phyloP scores from a whole-genome alignment of 768 basidiomycete genomes.

The Cystofilobasidium macerans region DNA sequence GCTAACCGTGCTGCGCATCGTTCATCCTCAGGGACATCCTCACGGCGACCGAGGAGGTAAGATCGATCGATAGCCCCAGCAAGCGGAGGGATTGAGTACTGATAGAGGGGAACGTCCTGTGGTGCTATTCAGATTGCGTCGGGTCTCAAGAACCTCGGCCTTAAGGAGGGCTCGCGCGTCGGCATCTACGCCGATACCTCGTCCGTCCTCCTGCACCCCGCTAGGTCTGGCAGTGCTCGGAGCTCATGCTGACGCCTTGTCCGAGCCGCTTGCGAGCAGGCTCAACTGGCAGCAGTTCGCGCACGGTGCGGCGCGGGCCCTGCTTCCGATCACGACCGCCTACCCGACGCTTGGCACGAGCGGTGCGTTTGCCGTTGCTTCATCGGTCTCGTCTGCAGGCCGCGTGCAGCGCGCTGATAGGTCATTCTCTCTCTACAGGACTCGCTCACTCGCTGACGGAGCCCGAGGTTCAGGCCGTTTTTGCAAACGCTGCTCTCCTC shows the following conservation, averaged over 20 bases:
- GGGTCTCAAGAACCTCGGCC: constrained; percentile 30
- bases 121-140: constrained; percentile 24
- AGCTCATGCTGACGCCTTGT: background rate
- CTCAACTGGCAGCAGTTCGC: constrained; percentile 36
- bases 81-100: too few species aligned
- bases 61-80: too few species aligned
- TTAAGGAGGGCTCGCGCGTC: constrained; percentile 30
- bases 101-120: too few species aligned
- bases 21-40: constrained; percentile 26
- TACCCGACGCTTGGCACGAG: constrained; percentile 36
- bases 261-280: background rate
- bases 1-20: background rate
- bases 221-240: too few species aligned
- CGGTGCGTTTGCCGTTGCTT: background rate
- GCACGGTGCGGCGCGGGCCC: constrained; percentile 15
- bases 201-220: too few species aligned
- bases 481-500: constrained; percentile 75
- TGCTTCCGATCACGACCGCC: constrained; percentile 34
- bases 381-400: too few species aligned
- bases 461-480: constrained; percentile 70
- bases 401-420: background rate
- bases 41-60: constrained; percentile 15
- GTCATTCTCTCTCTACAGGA: constrained; percentile 42
- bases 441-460: constrained; percentile 83
- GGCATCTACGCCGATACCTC: constrained; percentile 37